Conservation (phyloP, 352 stramenopile genomes). For the Plasmopara viticola region DNA sequence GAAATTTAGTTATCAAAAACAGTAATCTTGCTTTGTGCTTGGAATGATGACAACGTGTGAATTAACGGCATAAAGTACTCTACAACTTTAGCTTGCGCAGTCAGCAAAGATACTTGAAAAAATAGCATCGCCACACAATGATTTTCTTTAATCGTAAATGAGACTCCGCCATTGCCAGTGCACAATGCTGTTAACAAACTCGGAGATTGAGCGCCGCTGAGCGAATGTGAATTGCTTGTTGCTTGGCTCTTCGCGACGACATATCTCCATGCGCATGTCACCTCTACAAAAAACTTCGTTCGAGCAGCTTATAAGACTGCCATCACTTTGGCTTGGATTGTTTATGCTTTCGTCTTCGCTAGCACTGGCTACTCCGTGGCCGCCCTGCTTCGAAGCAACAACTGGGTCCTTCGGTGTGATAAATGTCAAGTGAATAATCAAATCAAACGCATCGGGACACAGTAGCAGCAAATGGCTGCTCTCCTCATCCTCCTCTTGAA, state of each 20-base stretch:
- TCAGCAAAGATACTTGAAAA: too few relatives aligned
- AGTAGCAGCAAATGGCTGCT: constrained; percentile 76
- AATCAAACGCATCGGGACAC: constrained; percentile 73
- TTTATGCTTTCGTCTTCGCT: constrained; percentile 19
- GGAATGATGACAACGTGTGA: too few relatives aligned
- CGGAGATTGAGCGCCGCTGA: constrained; percentile 73
- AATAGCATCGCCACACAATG: neutral
- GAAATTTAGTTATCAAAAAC: too few relatives aligned
- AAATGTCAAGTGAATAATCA: constrained; percentile 85
- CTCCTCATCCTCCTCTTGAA: constrained; percentile 59
- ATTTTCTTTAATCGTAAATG: constrained; percentile 67
- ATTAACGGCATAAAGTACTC: too few relatives aligned
- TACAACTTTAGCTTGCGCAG: too few relatives aligned
- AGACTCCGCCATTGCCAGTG: constrained; percentile 86
- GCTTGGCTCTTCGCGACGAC: constrained; percentile 68
- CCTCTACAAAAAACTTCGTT: constrained; percentile 20
- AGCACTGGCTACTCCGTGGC: constrained; percentile 5
- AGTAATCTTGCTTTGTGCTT: too few relatives aligned
- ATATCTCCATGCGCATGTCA: constrained; percentile 70
- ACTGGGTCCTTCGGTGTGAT: constrained; percentile 31
- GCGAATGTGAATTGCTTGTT: constrained; percentile 77
- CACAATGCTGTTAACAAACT: constrained; percentile 85
- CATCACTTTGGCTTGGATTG: constrained; percentile 17
- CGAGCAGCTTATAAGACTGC: constrained; percentile 11
- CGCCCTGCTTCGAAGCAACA: constrained; percentile 1